A percentile compares a stretch with the other conserved stretches of the same genome.
Evolutionary conservation across 805 yeast genomes (phyloP).

Genomic region (Komagataella kurtzmanii): DNA sequence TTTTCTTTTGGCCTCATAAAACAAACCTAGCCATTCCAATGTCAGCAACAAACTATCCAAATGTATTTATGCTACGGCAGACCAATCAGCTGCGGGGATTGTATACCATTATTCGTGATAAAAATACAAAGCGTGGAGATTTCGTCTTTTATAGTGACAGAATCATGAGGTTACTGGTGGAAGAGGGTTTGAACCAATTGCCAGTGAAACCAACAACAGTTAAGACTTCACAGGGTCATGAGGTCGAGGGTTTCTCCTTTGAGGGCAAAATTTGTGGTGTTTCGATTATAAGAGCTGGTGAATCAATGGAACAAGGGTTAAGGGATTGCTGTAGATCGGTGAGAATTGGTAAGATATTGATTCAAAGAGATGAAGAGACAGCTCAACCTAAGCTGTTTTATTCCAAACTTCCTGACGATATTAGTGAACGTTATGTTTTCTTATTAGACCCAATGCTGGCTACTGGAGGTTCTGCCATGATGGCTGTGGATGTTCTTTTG

Average conservation of each 20-base stretch:
- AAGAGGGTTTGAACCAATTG: slow-evolving; percentile 86
- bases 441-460: slow-evolving; percentile 96
- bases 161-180: slow-evolving; percentile 85
- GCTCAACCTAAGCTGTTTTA: slow-evolving; percentile 85
- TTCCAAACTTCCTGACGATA: slow-evolving; percentile 90
- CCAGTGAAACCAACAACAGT: slow-evolving; percentile 69
- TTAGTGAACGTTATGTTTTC: slow-evolving; percentile 77
- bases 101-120: slow-evolving; percentile 76
- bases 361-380: slow-evolving; percentile 97
- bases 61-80: slow-evolving; percentile 66
- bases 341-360: slow-evolving; percentile 89
- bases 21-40: not conserved
- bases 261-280: slow-evolving; percentile 96
- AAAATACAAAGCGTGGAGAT: slow-evolving; percentile 71
- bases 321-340: slow-evolving; percentile 96
- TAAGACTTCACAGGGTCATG: slow-evolving; percentile 63
- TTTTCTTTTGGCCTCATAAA: not conserved
- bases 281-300: slow-evolving; percentile 96
- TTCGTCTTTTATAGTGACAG: slow-evolving; percentile 93
- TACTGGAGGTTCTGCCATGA: slow-evolving; percentile 95
- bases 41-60: slow-evolving; percentile 11
- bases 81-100: slow-evolving; percentile 83
- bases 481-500: slow-evolving; percentile 89
- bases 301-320: slow-evolving; percentile 96
- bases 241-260: slow-evolving; percentile 67